Conservation (phyloP, 495 filamentous ascomycete genomes). For the Pyronema omphalodes region DNA sequence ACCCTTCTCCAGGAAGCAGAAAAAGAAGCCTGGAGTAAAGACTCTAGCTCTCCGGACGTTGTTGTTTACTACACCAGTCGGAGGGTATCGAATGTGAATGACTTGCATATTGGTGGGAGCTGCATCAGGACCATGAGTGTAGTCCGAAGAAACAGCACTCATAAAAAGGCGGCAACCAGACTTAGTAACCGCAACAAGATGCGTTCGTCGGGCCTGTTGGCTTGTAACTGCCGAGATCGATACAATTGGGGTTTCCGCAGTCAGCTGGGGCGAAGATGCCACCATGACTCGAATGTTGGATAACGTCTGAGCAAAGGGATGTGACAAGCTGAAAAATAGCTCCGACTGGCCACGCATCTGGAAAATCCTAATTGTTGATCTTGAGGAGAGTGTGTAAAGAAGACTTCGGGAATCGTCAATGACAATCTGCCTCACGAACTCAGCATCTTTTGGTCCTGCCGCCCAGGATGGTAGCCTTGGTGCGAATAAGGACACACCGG, state of each 20-base stretch:
- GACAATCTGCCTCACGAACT: conserved; percentile 47
- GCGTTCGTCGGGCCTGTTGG: conserved; percentile 62
- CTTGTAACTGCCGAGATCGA: conserved; percentile 68
- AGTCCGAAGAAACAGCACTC: conserved; percentile 60
- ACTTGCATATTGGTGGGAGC: conserved; percentile 93
- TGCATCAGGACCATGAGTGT: conserved; percentile 41
- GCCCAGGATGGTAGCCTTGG: conserved; percentile 28
- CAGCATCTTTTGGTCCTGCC: conserved; percentile 16
- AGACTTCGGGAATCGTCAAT: conserved; percentile 75
- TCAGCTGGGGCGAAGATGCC: conserved; percentile 46
- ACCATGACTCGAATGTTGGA: conserved; percentile 66
- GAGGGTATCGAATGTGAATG: conserved; percentile 85
- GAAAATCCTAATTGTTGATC: conserved; percentile 70
- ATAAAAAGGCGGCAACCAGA: conserved; percentile 83
- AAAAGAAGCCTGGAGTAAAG: conserved; percentile 67
- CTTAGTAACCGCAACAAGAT: conserved; percentile 76
- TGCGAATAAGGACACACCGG: conserved; percentile 51
- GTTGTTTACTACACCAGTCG: conserved; percentile 25
- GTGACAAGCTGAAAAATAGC: conserved; percentile 38
- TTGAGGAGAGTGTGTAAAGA: conserved; percentile 75
- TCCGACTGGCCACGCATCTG: conserved; percentile 44
- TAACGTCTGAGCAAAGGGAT: conserved; percentile 35
- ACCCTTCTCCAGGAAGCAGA: conserved; percentile 35
- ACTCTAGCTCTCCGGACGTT: conserved; percentile 23
- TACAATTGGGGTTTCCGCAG: conserved; percentile 48